Evolutionary conservation across 2,329 filamentous ascomycete genomes (phyloP), one percentile per base, ranked within the genome.

Genomic region (Fusarium keratoplasticum): DNA sequence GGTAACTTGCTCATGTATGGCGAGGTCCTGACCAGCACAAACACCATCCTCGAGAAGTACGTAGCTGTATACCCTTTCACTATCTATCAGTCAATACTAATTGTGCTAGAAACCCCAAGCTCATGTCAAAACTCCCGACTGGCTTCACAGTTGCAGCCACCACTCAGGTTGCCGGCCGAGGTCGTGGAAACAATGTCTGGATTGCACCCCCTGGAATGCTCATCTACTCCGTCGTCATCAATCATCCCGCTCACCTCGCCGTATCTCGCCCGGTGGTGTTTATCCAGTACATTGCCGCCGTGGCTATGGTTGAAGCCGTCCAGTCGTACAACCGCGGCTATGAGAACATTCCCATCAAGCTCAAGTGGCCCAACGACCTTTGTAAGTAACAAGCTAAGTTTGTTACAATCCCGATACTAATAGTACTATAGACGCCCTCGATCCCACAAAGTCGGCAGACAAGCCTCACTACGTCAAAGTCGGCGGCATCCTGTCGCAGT

Each of bases 321-420:
- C 92, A 94, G 72, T 88, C 87, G 29, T 98, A 98, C 79, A 95
- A 92, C 58, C 83, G 83, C 3, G 94, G 92, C 9, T 98, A 97
- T 82, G 87, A 90, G 7, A 86, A 90, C 0, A 82, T 98, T 6
- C 94, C 94, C 1, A 88, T 99, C 44, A 95, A 94, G 80, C 84
- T 99, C 35, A 99, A 99, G 82, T 99, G 96, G 96, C 96, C 96
- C 13, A 99, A 99, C 78, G 96, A 99, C 80, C 94, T 99, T 64
- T 96, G 91, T 92, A 83, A 82, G 87, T 64, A 27, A 6, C 6
- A 9, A 6, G 0, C 2, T 22, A 7, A 2, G 2, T 3, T 6
- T 0, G 4, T 25, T 1, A 6, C 7, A 25, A 3, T 10, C 3
- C 1, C 16, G 6, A 4, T 3, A 6, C 52, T 57, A 9, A 71